Conservation (phyloP, 1,284 basidiomycete genomes). For the Cystobasidium pallidum region DNA sequence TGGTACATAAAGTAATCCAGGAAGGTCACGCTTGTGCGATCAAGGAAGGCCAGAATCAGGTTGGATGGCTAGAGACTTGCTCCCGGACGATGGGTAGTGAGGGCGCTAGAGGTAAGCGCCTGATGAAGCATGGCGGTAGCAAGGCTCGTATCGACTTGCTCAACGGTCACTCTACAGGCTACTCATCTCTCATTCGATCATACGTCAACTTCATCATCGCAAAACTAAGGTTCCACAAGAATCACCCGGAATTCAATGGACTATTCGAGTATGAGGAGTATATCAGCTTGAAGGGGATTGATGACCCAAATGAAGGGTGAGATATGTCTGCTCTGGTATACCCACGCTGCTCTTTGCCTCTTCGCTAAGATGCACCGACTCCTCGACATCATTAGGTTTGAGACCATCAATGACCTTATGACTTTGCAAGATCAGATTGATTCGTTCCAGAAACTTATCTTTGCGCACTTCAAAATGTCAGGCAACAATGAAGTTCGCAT, state of each 20-base stretch:
- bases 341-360: too few relatives aligned
- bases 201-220: conserved; percentile 92
- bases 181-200: conserved; percentile 84
- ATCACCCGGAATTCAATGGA: conserved; percentile 93
- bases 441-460: conserved; percentile 93
- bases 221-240: conserved; percentile 91
- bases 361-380: too few relatives aligned
- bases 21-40: conserved; percentile 91
- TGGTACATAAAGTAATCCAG: conserved; percentile 92
- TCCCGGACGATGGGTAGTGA: conserved; percentile 82
- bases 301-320: conserved; percentile 96
- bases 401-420: conserved; percentile 95
- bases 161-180: conserved; percentile 63
- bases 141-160: not conserved
- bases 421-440: conserved; percentile 94
- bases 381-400: too few relatives aligned
- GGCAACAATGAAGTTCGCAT: conserved; percentile 94
- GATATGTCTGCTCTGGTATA: conserved; percentile 50
- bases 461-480: conserved; percentile 85
- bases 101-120: conserved; percentile 67
- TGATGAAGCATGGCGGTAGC: not conserved
- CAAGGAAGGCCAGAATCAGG: conserved; percentile 93
- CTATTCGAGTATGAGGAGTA: conserved; percentile 97
- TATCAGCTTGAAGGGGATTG: conserved; percentile 89
- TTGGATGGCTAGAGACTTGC: conserved; percentile 94